Base-by-base conservation (phyloP, 805 yeast genomes). In the Yamadazyma philogaea region DNA sequence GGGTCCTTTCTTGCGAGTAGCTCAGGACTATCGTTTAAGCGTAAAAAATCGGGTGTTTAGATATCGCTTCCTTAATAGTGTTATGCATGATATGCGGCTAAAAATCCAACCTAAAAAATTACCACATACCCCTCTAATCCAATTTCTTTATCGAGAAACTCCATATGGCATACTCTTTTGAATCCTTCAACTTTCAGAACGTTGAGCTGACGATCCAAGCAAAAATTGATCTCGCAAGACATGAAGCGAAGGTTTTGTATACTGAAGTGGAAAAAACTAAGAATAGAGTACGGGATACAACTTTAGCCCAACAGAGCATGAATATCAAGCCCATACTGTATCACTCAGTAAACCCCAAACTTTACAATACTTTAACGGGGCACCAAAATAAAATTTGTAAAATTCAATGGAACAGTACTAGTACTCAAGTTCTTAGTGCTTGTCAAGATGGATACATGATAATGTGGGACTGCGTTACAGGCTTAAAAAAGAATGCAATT, bases 361-460 rank as follows among this genome's bases (percentile, higher is more conserved):
- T 66, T 18, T 64, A 63, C 46, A 55, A 59, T 41, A 66, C 75
- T 1, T 59, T 79, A 31, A 65, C 59, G 40, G 88, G 88, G 1
- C 96, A 90, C 57, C 77, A 77, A 50, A 84, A 81, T 56, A 88
- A 89, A 56, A 75, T 89, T 16, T 74, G 82, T 7, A 78, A 80
- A 44, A 66, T 85, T 44, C 69, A 78, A 40, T 86, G 96, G 95
- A 74, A 80, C 41, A 58, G 68, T 0, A 82, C 82, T 55, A 75
- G 85, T n/a, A 60, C 64, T 34, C 73, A 72, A 34, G 55, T 89
- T 2, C 60, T 88, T 7, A 78, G 88, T 38, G 88, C 87, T 0
- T 82, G 91, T 19, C 96, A 87, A 57, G 97, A 90, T 61, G 96
- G 96, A 2, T 84, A 79, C 55, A 69, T 88, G 69, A 70, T 90